Conservation (phyloP, 2,329 filamentous ascomycete genomes). For the Fusarium sterilihyphosum region DNA sequence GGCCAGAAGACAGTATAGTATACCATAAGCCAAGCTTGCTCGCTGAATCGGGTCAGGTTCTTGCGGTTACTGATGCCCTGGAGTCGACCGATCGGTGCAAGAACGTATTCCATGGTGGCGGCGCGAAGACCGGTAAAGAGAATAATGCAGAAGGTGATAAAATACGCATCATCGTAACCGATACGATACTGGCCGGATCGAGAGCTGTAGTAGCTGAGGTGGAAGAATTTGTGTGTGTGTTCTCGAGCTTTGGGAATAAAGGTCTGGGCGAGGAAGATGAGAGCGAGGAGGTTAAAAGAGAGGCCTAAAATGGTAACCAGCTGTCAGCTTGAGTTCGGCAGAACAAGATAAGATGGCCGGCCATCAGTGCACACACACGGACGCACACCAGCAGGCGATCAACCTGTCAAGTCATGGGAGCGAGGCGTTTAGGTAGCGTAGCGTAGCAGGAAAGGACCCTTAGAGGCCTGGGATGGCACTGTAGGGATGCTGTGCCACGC, state of each 20-base stretch:
- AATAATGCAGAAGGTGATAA: constrained; percentile 83
- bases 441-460: constrained; percentile 22
- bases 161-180: constrained; percentile 82
- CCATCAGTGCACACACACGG: constrained; percentile 15
- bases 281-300: constrained; percentile 84
- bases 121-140: constrained; percentile 89
- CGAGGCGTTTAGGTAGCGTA: constrained; percentile 24
- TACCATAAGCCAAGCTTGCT: constrained; percentile 90
- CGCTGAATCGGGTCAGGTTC: constrained; percentile 83
- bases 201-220: constrained; percentile 83
- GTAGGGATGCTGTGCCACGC: constrained; percentile 39
- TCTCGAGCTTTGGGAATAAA: constrained; percentile 82
- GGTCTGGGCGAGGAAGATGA: constrained; percentile 83
- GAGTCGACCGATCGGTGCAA: constrained; percentile 78
- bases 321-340: constrained; percentile 38
- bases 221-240: constrained; percentile 88
- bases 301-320: constrained; percentile 63
- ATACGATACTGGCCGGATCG: constrained; percentile 75
- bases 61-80: constrained; percentile 81
- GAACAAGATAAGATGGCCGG: constrained; percentile 1
- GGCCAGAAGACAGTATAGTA: constrained; percentile 88
- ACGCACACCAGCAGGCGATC: constrained; percentile 11
- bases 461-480: constrained; percentile 15
- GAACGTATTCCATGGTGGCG: constrained; percentile 84
- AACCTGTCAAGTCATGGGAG: constrained; percentile 28